phyloP scores from a whole-genome alignment of 176 grass and related monocot species.

The Hordeum vulgare region DNA sequence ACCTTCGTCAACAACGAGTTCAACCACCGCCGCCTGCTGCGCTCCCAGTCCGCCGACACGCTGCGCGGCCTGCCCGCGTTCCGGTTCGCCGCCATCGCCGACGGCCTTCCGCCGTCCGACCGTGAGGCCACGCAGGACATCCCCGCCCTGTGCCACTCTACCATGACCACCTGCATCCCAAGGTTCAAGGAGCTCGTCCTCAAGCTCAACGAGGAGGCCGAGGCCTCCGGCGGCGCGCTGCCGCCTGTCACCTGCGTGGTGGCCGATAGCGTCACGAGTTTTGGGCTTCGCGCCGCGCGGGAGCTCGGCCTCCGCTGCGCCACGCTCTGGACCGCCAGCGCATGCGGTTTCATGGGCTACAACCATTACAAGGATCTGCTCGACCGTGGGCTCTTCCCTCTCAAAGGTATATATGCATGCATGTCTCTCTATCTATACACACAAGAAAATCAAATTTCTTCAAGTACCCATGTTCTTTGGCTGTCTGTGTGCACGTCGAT shows the following conservation, averaged over 20 bases:
- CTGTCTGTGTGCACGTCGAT: too few relatives aligned
- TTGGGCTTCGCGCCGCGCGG: too few relatives aligned
- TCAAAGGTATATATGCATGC: too few relatives aligned
- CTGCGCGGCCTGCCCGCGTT: slow-evolving; percentile 14
- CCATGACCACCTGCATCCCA: slow-evolving; percentile 29
- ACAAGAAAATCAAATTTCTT: too few relatives aligned
- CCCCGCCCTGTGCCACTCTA: slow-evolving; percentile 24
- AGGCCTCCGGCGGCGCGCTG: background rate
- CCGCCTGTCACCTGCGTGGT: slow-evolving; percentile 24
- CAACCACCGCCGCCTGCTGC: slow-evolving; percentile 37
- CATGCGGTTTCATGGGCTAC: too few relatives aligned
- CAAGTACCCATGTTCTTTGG: too few relatives aligned
- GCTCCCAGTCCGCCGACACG: background rate
- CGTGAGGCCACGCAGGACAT: slow-evolving; percentile 39
- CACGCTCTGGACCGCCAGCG: too few relatives aligned
- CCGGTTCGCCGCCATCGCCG: slow-evolving; percentile 25
- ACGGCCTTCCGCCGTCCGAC: slow-evolving; percentile 38
- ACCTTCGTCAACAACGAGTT: slow-evolving; percentile 71
- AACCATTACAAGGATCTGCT: too few relatives aligned
- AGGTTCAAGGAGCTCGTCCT: slow-evolving; percentile 19
- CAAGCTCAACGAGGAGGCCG: background rate
- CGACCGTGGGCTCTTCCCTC: too few relatives aligned
- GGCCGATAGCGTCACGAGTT: background rate
- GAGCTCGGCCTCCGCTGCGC: too few relatives aligned
- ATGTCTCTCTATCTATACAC: too few relatives aligned